phyloP scores from a whole-genome alignment of 129 eudicot genomes.

The Flaveria robusta region DNA sequence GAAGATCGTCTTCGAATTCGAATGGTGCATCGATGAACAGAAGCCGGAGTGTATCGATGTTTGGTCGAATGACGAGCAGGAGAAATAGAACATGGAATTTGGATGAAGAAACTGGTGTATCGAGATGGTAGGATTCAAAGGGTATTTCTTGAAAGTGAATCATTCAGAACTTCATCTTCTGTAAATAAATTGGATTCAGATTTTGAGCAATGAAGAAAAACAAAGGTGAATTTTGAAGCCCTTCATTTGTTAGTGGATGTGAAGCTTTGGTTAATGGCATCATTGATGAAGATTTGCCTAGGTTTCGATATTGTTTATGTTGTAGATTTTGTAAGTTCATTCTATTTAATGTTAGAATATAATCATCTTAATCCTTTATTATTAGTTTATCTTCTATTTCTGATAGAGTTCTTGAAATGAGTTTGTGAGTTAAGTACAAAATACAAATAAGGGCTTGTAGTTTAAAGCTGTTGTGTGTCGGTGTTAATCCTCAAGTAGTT shows the following conservation, averaged over 20 bases:
- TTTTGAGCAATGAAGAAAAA: neutral
- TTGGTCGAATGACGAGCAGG: slow-evolving; percentile 46
- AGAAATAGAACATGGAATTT: slow-evolving; percentile 45
- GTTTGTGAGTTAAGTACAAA: slow-evolving; percentile 4
- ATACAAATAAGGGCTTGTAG: no score
- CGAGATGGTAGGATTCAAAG: slow-evolving; percentile 40
- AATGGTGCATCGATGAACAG: slow-evolving; percentile 27
- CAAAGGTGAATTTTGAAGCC: no score
- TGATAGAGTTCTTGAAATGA: slow-evolving; percentile 3
- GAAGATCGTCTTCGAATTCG: slow-evolving; percentile 40
- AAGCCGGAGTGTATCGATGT: slow-evolving; percentile 40
- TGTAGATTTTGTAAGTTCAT: slow-evolving; percentile 15
- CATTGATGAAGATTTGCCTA: neutral
- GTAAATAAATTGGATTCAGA: slow-evolving; percentile 25
- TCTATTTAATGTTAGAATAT: slow-evolving; percentile 15
- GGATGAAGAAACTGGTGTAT: slow-evolving; percentile 34
- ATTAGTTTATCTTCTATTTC: neutral
- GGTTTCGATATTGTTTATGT: slow-evolving; percentile 4
- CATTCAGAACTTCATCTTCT: slow-evolving; percentile 3
- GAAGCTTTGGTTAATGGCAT: neutral
- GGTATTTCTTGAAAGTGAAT: no score
- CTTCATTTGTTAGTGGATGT: no score
- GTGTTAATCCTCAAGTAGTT: no score
- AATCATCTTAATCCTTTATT: slow-evolving; percentile 15
- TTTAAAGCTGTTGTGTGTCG: no score